A percentile compares a stretch with the other conserved stretches of the same genome.
phyloP scores from a whole-genome alignment of 148 eudicot species.

The Silene latifolia region DNA sequence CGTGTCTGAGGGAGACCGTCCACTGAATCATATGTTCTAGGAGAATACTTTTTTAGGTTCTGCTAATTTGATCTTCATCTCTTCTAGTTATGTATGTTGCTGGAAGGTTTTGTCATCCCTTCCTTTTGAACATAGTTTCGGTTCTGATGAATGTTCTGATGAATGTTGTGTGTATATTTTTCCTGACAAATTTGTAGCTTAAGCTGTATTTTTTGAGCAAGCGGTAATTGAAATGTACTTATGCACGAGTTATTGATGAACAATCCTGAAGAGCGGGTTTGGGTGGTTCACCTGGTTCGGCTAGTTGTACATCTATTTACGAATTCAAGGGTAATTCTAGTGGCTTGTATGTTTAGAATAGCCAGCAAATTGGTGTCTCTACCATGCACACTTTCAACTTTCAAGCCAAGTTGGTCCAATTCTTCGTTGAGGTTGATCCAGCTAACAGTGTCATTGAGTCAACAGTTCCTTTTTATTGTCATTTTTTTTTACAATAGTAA shows the following conservation, averaged over 20 bases:
- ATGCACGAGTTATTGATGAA: no score
- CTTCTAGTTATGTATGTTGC: neutral
- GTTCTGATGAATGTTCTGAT: constrained; percentile 6
- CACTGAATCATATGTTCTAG: neutral
- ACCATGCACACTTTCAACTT: no score
- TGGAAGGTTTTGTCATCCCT: no score
- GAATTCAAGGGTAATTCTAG: no score
- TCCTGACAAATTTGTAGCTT: neutral
- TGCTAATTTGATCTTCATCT: neutral
- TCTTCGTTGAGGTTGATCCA: no score
- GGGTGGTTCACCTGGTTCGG: neutral
- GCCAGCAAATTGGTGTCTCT: no score
- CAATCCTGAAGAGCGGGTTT: neutral
- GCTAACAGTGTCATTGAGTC: no score
- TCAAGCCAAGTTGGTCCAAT: no score
- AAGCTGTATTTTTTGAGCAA: neutral
- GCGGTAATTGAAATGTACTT: neutral
- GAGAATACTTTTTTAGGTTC: neutral
- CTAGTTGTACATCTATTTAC: no score
- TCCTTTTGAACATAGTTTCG: neutral
- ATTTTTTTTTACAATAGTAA: no score
- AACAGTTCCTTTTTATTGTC: no score
- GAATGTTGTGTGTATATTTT: neutral
- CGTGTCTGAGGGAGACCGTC: neutral
- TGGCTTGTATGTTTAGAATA: no score